Conservation (phyloP, 306 rosid species). For the Quercus ilex region DNA sequence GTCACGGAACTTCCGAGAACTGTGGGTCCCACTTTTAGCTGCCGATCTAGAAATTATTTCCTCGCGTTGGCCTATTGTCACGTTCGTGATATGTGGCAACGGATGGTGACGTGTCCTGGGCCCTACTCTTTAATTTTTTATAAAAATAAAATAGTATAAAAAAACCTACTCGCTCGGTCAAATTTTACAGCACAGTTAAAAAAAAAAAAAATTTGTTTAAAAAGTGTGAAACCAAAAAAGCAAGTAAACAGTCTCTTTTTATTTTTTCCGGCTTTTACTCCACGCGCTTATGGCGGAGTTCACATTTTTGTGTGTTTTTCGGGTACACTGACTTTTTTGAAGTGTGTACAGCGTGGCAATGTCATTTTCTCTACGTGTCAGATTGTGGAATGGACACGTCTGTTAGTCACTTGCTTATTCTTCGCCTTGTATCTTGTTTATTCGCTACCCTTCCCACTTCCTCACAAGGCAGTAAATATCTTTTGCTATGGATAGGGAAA, state of each 20-base stretch:
- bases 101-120: conserved; percentile 52
- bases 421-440: conserved; percentile 43
- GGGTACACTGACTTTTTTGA: neutral
- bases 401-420: conserved; percentile 17
- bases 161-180: conserved; percentile 23
- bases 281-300: conserved; percentile 41
- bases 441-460: conserved; percentile 33
- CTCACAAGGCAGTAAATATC: conserved; percentile 30
- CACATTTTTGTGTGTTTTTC: conserved; percentile 17
- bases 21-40: conserved; percentile 64
- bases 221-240: neutral
- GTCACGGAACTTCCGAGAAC: conserved; percentile 94
- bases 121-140: conserved; percentile 31
- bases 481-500: neutral
- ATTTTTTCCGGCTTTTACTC: conserved; percentile 22
- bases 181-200: conserved; percentile 30
- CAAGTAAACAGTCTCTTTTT: neutral
- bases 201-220: neutral
- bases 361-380: conserved; percentile 41
- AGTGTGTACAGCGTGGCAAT: conserved; percentile 43
- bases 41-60: conserved; percentile 73
- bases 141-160: neutral
- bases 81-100: conserved; percentile 67
- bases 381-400: conserved; percentile 23
- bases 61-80: conserved; percentile 82